Conservation (phyloP, 805 yeast species). For the Candida boidinii region DNA sequence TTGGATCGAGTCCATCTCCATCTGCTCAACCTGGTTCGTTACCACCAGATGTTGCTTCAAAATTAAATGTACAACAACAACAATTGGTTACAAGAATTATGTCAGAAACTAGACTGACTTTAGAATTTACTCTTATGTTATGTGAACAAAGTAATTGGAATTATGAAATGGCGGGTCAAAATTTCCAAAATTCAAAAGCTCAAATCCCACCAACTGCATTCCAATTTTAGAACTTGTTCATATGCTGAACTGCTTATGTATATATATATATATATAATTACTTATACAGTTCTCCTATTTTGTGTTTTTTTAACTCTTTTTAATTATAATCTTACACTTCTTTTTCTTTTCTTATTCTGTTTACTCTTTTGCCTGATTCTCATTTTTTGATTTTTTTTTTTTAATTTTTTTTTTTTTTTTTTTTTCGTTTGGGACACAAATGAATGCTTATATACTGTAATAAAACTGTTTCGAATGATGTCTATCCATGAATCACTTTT, state of each 20-base stretch:
- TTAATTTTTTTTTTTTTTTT: too few relatives aligned
- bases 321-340: too few relatives aligned
- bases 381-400: too few relatives aligned
- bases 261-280: neutral
- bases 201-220: constrained; percentile 51
- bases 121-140: constrained; percentile 75
- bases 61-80: constrained; percentile 47
- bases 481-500: too few relatives aligned
- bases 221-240: constrained; percentile 6
- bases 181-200: constrained; percentile 57
- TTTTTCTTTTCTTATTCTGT: too few relatives aligned
- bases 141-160: constrained; percentile 87
- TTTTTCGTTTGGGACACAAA: too few relatives aligned
- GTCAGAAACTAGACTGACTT: constrained; percentile 63
- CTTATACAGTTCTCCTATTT: too few relatives aligned
- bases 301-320: too few relatives aligned
- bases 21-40: constrained; percentile 16
- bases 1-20: constrained; percentile 10
- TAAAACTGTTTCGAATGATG: too few relatives aligned
- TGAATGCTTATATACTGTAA: too few relatives aligned
- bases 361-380: too few relatives aligned
- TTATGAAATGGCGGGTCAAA: constrained; percentile 55
- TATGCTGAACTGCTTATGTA: neutral
- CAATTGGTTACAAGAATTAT: constrained; percentile 57
- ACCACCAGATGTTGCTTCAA: constrained; percentile 47